Evolutionary conservation across 345 rosid species (phyloP), one percentile per base, ranked within the genome.

Genomic region (Clausena lansium): DNA sequence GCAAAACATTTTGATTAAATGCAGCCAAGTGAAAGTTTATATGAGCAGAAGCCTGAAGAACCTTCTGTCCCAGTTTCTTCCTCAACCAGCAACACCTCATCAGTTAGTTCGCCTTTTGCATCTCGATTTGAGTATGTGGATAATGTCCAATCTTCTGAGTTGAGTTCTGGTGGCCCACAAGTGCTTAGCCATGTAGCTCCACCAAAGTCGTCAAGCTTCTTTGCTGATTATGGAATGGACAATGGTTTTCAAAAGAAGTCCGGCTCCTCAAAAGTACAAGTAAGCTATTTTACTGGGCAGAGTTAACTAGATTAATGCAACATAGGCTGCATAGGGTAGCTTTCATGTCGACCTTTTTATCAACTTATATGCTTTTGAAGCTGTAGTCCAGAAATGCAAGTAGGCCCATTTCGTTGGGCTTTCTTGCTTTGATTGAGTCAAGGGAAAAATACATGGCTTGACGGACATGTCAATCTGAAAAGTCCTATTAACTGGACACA

Each of bases 31-130:
- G 98, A 89, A 77, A 87, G 85, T 83, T 91, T 97, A 7, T 97
- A 97, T 84, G 98, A 97, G 79, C 99, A 97, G 84, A 92, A 97
- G 83, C 99, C 99, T 28, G 98, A 94, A 87, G 98, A 94, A 77
- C 90, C 88, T n/a, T 84, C 82, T 76, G 81, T 83, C 77, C 88
- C 92, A 28, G 90, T 80, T 82, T 72, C 92, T 80, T 70, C 97
- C 70, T 75, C 96, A 59, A 80, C 88, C 75, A 89, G 79, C 74
- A 86, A 79, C 35, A 74, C 69, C 54, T 77, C 89, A 17, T 76
- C 91, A 67, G 79, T 85, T 78, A 87, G 92, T 77, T 77, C 94
- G 69, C 84, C 94, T 3, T 85, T 80, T 81, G 83, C 87, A n/a
- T 93, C 98, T 76, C 99, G 98, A 72, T 97, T 97, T 86, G 98